Conservation (phyloP, 257 asterid species). For the Coffea canephora region DNA sequence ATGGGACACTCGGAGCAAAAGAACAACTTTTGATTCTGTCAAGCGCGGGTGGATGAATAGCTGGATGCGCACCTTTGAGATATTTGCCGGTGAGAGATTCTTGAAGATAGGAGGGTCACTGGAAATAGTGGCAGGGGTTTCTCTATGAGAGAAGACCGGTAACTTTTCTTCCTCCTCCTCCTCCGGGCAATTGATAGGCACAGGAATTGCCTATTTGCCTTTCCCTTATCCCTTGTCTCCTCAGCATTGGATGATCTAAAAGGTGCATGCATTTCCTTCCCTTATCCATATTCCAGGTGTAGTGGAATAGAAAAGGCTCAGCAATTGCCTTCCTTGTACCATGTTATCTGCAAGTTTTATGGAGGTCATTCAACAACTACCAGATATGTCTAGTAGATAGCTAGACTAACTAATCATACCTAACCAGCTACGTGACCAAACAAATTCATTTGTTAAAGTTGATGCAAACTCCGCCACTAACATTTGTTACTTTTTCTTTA, state of each 20-base stretch:
- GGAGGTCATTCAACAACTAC: too few relatives aligned
- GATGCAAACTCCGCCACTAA: too few relatives aligned
- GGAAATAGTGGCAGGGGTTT: slow-evolving; percentile 30
- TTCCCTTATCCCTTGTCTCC: slow-evolving; percentile 34
- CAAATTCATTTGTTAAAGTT: too few relatives aligned
- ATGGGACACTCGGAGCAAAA: neutral
- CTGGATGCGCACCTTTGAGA: neutral
- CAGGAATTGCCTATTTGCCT: slow-evolving; percentile 32
- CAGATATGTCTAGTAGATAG: too few relatives aligned
- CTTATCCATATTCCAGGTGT: slow-evolving; percentile 15
- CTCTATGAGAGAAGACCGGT: slow-evolving; percentile 4
- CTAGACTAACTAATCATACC: too few relatives aligned
- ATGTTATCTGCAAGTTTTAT: too few relatives aligned
- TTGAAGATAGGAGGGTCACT: slow-evolving; percentile 56
- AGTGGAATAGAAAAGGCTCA: slow-evolving; percentile 20
- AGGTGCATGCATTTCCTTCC: slow-evolving; percentile 28
- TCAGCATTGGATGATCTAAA: slow-evolving; percentile 25
- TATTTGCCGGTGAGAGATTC: slow-evolving; percentile 12
- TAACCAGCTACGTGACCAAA: too few relatives aligned
- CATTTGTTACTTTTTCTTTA: too few relatives aligned
- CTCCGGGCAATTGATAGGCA: slow-evolving; percentile 22
- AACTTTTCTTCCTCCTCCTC: slow-evolving; percentile 29
- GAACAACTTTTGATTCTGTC: neutral
- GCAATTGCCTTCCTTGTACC: slow-evolving; percentile 29
- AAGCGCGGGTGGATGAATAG: neutral